Conservation (phyloP, 345 rosid genomes). For the Turnera subulata region DNA sequence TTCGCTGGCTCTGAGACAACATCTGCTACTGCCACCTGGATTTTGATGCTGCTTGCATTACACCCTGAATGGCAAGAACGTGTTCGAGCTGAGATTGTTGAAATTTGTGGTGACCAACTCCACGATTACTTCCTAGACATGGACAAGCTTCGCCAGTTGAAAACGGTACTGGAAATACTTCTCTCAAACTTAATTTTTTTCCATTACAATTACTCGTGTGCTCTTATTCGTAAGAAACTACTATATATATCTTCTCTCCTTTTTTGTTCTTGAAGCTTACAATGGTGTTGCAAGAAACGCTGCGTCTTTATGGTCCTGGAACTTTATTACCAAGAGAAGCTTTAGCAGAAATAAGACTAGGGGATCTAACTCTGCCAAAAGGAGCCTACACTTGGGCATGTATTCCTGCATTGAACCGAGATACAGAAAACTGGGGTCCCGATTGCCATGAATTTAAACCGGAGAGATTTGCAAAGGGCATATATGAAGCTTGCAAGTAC, state of each 20-base stretch:
- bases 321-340: conserved; percentile 86
- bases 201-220: too few relatives aligned
- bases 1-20: conserved; percentile 97
- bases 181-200: too few relatives aligned
- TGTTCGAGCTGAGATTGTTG: conserved; percentile 53
- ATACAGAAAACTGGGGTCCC: conserved; percentile 79
- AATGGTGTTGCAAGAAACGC: conserved; percentile 82
- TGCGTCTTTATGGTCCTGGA: conserved; percentile 90
- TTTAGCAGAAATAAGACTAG: conserved; percentile 72
- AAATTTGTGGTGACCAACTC: conserved; percentile 74
- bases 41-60: conserved; percentile 75
- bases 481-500: conserved; percentile 35
- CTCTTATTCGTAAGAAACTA: too few relatives aligned
- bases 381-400: conserved; percentile 94
- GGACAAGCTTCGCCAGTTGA: too few relatives aligned
- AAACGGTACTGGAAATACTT: too few relatives aligned
- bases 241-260: too few relatives aligned
- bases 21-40: conserved; percentile 84
- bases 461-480: conserved; percentile 57
- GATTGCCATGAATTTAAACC: conserved; percentile 87
- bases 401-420: conserved; percentile 81
- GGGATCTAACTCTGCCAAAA: conserved; percentile 74
- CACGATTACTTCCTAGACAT: conserved; percentile 65
- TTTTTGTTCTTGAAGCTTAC: too few relatives aligned
- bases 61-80: conserved; percentile 84